phyloP scores from a whole-genome alignment of 306 rosid genomes.

The Prunus persica region Prunus_persica_NCBIv2 NC_034015.1:949001-949500 shows the following conservation, averaged over 20 bases:
- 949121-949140: conserved; percentile 33
- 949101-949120: conserved; percentile 21
- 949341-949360: conserved; percentile 79
- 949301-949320: background rate
- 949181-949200: conserved; percentile 66
- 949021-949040: no score
- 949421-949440: background rate
- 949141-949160: conserved; percentile 43
- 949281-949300: background rate
- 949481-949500: background rate
- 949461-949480: background rate
- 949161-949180: conserved; percentile 37
- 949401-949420: conserved; percentile 51
- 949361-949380: conserved; percentile 72
- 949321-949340: conserved; percentile 73
- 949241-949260: conserved; percentile 4
- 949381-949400: conserved; percentile 82
- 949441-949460: background rate
- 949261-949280: background rate
- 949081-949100: no score
- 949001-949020: no score
- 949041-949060: no score
- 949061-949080: no score
- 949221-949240: conserved; percentile 75
- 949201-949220: conserved; percentile 70